Evolutionary conservation across 768 basidiomycete genomes (phyloP).

Genomic region (Sarcomyxa edulis): DNA sequence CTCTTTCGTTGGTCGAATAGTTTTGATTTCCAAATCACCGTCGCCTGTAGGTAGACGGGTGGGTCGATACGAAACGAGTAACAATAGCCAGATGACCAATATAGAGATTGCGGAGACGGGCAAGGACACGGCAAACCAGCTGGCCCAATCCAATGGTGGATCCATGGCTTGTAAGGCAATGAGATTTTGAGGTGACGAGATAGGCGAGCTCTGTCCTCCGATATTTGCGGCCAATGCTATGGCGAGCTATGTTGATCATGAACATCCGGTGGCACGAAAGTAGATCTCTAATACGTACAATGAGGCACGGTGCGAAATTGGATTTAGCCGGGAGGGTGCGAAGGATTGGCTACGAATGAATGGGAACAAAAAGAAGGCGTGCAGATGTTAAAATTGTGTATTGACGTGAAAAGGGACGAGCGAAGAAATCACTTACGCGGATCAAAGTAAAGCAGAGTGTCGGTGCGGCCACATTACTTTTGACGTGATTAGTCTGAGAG

Average conservation of each 20-base stretch:
- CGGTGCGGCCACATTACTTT: constrained; percentile 93
- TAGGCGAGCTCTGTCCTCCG: constrained; percentile 95
- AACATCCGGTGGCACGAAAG: too few relatives aligned
- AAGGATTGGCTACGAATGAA: constrained; percentile 71
- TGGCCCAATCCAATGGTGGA: constrained; percentile 77
- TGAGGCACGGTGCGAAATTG: constrained; percentile 83
- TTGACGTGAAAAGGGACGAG: constrained; percentile 87
- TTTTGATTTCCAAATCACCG: constrained; percentile 76
- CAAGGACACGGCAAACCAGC: constrained; percentile 92
- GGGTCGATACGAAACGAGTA: constrained; percentile 79
- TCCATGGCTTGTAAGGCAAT: constrained; percentile 90
- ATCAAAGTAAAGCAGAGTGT: constrained; percentile 96
- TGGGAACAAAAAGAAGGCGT: not conserved
- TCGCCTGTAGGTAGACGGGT: constrained; percentile 67
- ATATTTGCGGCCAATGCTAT: constrained; percentile 99
- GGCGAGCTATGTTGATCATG: constrained; percentile 60
- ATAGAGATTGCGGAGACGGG: constrained; percentile 88
- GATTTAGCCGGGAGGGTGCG: constrained; percentile 86
- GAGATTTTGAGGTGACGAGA: constrained; percentile 96
- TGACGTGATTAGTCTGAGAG: constrained; percentile 7
- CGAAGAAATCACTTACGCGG: constrained; percentile 48
- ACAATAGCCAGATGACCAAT: constrained; percentile 85
- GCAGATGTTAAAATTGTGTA: constrained; percentile 55
- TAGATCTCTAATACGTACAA: too few relatives aligned
- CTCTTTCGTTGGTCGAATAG: constrained; percentile 81